Evolutionary conservation across 495 filamentous ascomycete genomes (phyloP), one percentile per base, ranked within the genome.

Genomic region (Penicillium paradoxum): DNA sequence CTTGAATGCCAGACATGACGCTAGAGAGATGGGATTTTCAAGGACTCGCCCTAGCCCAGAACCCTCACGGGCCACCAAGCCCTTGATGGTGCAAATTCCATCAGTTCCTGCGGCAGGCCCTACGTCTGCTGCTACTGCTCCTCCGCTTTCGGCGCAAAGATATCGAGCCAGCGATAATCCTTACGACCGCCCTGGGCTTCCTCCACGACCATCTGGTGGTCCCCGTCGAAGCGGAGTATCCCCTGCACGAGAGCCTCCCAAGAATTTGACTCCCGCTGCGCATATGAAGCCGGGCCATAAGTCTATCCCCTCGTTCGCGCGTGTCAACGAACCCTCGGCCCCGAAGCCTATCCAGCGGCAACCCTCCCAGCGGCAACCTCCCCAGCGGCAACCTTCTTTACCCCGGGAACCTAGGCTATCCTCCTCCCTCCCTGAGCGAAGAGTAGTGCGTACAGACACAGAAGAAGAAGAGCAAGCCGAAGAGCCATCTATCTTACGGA

Each of bases 181-280:
- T 4, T 74, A 82, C 29, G 72, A 76, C 15, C 78, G 79, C 22
- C 86, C 86, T 7, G 74, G 76, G 19, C 73, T 90, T 27, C 86
- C 86, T 18, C 79, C 76, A 18, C 77, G 85, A 18, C 67, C 70
- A 1, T 62, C 63, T 2, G 53, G 58, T 3, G 48, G 48, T 15
- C 30, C 59, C 11, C 67, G 58, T 1, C 49, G 67, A 36, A 56
- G 36, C n/a, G 61, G 57, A 15, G 44, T 62, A 29, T 73, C 70
- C 1, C 68, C 73, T 8, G 55, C 54, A 64, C 76, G 61, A 55
- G 71, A 57, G 34, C 11, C 59, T 24, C 34, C 60, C 1, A 47
- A 44, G 9, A 53, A 42, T 30, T 27, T 50, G n/a, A 55, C 44
- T 14, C 59, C 33, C 18, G 56, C 62, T 13, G 53, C 42, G 11